Percentiles rank a stretch among this genome's conserved stretches.
Conservation (phyloP, 495 filamentous ascomycete species). For the Cercophora scortea region DNA sequence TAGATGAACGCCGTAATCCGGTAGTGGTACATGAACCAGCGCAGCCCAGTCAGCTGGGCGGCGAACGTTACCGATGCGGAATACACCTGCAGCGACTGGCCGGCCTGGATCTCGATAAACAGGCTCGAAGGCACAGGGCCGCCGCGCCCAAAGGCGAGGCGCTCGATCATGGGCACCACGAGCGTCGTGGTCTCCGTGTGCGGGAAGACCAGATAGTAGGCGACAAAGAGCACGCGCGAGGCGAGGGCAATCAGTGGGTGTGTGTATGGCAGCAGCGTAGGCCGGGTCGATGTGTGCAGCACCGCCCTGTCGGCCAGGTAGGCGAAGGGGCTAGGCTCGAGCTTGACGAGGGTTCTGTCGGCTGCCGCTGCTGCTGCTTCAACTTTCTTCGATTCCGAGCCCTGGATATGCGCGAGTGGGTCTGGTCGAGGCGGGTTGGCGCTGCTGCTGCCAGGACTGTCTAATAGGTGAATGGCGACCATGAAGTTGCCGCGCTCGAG, state of each 20-base stretch:
- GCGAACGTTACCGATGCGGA: constrained; percentile 55
- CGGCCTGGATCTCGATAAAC: constrained; percentile 59
- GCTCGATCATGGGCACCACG: constrained; percentile 64
- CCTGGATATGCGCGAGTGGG: neutral
- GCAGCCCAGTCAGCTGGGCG: constrained; percentile 66
- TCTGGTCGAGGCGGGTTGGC: neutral
- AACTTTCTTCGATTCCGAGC: neutral
- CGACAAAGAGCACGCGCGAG: constrained; percentile 34
- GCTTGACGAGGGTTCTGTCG: neutral
- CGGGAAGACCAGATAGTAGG: constrained; percentile 34
- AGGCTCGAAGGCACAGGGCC: constrained; percentile 49
- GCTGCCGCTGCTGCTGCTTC: neutral
- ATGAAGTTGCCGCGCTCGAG: constrained; percentile 79
- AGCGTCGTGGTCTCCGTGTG: constrained; percentile 46
- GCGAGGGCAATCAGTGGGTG: constrained; percentile 29
- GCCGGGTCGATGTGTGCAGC: constrained; percentile 28
- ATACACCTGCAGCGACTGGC: constrained; percentile 68
- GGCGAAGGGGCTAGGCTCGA: constrained; percentile 3
- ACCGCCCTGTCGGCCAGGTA: constrained; percentile 19
- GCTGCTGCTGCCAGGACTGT: constrained; percentile 12
- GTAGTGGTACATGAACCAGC: constrained; percentile 81
- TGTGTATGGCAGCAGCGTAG: constrained; percentile 32
- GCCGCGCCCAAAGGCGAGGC: constrained; percentile 53
- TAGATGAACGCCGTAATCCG: constrained; percentile 58
- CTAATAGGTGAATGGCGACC: constrained; percentile 66